phyloP scores from a whole-genome alignment of 495 filamentous ascomycete species.

The Talaromyces liani region DNA sequence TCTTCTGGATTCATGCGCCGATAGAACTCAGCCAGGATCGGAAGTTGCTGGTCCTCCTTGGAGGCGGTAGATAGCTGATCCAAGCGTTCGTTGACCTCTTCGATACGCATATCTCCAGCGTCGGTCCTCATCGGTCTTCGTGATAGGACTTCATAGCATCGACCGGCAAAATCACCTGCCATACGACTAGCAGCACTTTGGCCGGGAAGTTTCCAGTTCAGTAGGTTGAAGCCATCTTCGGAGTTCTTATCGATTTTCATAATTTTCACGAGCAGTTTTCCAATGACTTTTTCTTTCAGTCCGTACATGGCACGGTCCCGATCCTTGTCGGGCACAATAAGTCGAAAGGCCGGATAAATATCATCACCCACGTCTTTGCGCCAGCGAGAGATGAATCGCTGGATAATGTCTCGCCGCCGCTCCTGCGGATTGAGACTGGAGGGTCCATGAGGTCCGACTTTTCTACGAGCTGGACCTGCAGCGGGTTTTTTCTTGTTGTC shows the following conservation, averaged over 20 bases:
- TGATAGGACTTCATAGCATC: slow-evolving; percentile 78
- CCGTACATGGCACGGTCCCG: slow-evolving; percentile 90
- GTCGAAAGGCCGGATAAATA: slow-evolving; percentile 85
- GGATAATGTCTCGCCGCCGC: slow-evolving; percentile 74
- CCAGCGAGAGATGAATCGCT: slow-evolving; percentile 86
- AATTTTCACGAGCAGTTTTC: slow-evolving; percentile 77
- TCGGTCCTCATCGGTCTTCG: slow-evolving; percentile 73
- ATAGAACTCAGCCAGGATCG: slow-evolving; percentile 78
- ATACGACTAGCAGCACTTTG: slow-evolving; percentile 50
- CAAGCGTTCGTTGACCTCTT: slow-evolving; percentile 80
- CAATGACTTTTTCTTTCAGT: slow-evolving; percentile 87
- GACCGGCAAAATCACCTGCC: slow-evolving; percentile 85
- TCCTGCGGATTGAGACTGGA: slow-evolving; percentile 69
- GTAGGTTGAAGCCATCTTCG: slow-evolving; percentile 74
- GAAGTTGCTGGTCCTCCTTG: slow-evolving; percentile 75
- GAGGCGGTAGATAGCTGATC: slow-evolving; percentile 68
- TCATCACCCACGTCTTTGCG: slow-evolving; percentile 80
- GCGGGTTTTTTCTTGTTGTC: slow-evolving; percentile 72
- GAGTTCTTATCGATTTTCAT: slow-evolving; percentile 91
- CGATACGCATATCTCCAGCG: slow-evolving; percentile 73
- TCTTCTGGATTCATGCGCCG: slow-evolving; percentile 88
- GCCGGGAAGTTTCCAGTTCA: slow-evolving; percentile 92
- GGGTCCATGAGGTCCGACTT: slow-evolving; percentile 49
- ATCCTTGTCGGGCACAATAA: slow-evolving; percentile 93
- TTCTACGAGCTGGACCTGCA: slow-evolving; percentile 37